Conservation (phyloP, 495 filamentous ascomycete species). For the Neurospora sp. region DNA sequence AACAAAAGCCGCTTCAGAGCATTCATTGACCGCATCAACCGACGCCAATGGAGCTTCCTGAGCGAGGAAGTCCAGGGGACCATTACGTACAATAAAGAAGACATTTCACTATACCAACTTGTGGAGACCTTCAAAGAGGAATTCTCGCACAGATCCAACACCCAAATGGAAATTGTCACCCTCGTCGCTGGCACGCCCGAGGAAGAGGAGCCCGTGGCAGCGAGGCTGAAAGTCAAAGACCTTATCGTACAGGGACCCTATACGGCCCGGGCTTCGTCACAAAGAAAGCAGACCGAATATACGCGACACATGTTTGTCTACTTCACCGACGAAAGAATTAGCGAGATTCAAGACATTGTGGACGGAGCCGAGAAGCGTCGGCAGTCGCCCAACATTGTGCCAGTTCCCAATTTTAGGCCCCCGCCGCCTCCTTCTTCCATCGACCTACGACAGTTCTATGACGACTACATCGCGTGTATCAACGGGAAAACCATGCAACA, state of each 20-base stretch:
- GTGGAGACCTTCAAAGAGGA: conserved; percentile 10
- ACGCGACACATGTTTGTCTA: conserved; percentile 15
- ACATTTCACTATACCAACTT: conserved; percentile 13
- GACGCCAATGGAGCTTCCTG: conserved; percentile 10
- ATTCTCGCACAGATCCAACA: conserved; percentile 9
- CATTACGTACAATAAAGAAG: conserved; percentile 16
- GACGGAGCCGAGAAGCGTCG: conserved; percentile 12
- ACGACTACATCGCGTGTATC: conserved; percentile 20
- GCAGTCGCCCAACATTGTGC: conserved; percentile 6
- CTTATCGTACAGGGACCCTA: neutral
- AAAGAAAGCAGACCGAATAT: conserved; percentile 1
- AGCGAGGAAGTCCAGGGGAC: conserved; percentile 6
- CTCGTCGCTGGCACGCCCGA: conserved; percentile 7
- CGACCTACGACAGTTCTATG: conserved; percentile 13
- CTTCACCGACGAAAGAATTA: conserved; percentile 16
- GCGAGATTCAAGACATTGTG: conserved; percentile 11
- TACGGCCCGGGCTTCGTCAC: neutral
- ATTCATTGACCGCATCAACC: conserved; percentile 14
- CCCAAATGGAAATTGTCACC: conserved; percentile 11
- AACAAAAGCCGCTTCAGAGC: conserved; percentile 9
- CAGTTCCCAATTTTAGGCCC: conserved; percentile 3
- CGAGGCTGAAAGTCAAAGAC: conserved; percentile 8
- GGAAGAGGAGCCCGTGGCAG: neutral
- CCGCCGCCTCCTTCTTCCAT: conserved; percentile 10
- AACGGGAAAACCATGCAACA: conserved; percentile 17